phyloP scores from a whole-genome alignment of 495 filamentous ascomycete genomes.

The Annulohypoxylon bovei region DNA sequence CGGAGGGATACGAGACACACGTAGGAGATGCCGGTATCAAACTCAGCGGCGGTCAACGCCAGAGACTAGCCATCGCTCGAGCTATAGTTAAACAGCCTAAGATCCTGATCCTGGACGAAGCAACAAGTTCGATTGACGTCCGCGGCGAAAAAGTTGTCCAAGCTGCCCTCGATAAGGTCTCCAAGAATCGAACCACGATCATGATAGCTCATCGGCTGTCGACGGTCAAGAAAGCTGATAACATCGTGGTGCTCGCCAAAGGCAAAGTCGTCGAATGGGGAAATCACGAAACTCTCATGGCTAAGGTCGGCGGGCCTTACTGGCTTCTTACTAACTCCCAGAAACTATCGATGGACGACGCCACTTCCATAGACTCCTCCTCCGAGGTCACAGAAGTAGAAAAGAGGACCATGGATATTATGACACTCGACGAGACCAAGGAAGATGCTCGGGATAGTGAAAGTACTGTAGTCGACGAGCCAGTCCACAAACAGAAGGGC shows the following conservation, averaged over 20 bases:
- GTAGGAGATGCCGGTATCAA: conserved; percentile 68
- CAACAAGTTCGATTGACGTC: conserved; percentile 72
- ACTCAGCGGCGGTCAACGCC: conserved; percentile 70
- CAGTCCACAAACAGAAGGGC: conserved; percentile 45
- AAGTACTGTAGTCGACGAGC: conserved; percentile 31
- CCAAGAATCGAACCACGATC: conserved; percentile 66
- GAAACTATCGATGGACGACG: conserved; percentile 49
- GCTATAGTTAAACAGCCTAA: conserved; percentile 79
- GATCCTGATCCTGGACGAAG: conserved; percentile 87
- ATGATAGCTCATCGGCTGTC: conserved; percentile 70
- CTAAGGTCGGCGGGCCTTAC: conserved; percentile 65
- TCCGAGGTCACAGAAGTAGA: conserved; percentile 48
- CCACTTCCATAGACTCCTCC: conserved; percentile 25
- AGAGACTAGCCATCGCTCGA: conserved; percentile 74
- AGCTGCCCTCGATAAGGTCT: conserved; percentile 63
- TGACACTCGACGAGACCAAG: conserved; percentile 44
- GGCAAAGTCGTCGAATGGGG: conserved; percentile 73
- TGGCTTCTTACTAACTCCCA: conserved; percentile 63
- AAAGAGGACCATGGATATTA: conserved; percentile 54
- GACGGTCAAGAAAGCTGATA: conserved; percentile 71
- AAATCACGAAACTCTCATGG: conserved; percentile 72
- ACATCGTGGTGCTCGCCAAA: conserved; percentile 67
- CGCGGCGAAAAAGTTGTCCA: conserved; percentile 68
- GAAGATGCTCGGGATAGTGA: conserved; percentile 32
- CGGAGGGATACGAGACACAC: conserved; percentile 72